Percentiles rank a stretch among this genome's conserved stretches.
phyloP scores from a whole-genome alignment of 257 asterid genomes.

The Mitragyna speciosa region DNA sequence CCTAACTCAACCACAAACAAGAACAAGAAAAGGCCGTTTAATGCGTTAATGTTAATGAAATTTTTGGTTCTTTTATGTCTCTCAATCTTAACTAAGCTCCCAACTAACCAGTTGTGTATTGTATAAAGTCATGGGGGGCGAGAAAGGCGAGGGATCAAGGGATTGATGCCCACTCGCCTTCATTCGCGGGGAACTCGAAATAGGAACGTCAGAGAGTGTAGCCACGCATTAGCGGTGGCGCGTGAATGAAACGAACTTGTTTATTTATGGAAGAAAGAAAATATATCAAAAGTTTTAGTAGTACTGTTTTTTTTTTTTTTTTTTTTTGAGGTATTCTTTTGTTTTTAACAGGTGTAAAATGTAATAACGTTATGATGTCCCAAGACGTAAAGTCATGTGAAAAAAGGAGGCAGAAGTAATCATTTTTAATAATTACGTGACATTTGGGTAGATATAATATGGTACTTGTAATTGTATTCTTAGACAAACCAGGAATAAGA shows the following conservation, averaged over 20 bases:
- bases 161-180: slow-evolving; percentile 23
- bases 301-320: no score
- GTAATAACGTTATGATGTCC: no score
- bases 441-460: no score
- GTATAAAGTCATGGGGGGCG: slow-evolving; percentile 19
- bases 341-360: no score
- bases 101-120: background rate
- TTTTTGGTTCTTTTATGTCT: background rate
- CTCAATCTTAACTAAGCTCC: background rate
- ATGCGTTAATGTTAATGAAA: slow-evolving; percentile 16
- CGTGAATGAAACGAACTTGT: background rate
- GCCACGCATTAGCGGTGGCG: background rate
- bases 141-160: slow-evolving; percentile 44
- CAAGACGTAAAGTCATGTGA: no score
- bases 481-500: no score
- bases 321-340: no score
- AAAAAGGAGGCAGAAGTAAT: no score
- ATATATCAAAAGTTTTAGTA: no score
- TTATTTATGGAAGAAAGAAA: no score
- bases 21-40: slow-evolving; percentile 9
- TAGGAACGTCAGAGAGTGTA: background rate
- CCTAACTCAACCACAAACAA: background rate
- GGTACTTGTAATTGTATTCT: no score
- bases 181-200: slow-evolving; percentile 23
- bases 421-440: no score